Base-by-base conservation (phyloP, 257 asterid genomes). In the Lycium ferocissimum region DNA sequence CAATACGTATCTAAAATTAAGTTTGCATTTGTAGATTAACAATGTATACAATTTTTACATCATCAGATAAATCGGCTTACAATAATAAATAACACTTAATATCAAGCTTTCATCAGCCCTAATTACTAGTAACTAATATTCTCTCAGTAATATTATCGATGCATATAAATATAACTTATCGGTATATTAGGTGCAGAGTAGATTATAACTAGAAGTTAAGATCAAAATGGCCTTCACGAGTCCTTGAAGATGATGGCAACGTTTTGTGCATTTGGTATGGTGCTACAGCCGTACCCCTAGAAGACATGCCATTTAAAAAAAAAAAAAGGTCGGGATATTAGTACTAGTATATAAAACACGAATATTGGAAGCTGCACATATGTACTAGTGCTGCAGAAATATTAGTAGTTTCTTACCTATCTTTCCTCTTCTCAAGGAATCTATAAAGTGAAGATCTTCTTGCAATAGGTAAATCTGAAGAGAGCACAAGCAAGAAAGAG, bases 361-460 rank as follows among this genome's bases (percentile, higher is more conserved):
- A 45, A 45, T n/a, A 7, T 2, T 40, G 18, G 6, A 59, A 59
- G 33, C 7, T 59, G 0, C 18, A 59, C 18, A 18, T 1, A 18
- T 69, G 33, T 12, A n/a, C 9, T 5, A 15, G 6, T 2, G 3
- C 63, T 45, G 66, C 26, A 11, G 17, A 56, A 26, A 45, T 61
- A 54, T 40, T 45, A 2, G 20, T 71, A 26, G 51, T 15, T 14
- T 54, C 87, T 53, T 91, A 92, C 98, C 97, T 88, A 67, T 93
- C 98, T 90, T 91, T 92, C 88, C 97, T 90, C 94, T 92, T 94
- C 87, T 67, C 97, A 35, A 93, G 93, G 86, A 95, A 95, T 80
- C 98, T 91, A 88, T 91, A 92, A 15, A 94, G 92, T 10, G 98
- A 94, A 18, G 98, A 91, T 89, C 96, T 92, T 84, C 98, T 91